Base-by-base conservation (phyloP, 2,329 filamentous ascomycete genomes). In the Taxawa tesnikishii region DNA sequence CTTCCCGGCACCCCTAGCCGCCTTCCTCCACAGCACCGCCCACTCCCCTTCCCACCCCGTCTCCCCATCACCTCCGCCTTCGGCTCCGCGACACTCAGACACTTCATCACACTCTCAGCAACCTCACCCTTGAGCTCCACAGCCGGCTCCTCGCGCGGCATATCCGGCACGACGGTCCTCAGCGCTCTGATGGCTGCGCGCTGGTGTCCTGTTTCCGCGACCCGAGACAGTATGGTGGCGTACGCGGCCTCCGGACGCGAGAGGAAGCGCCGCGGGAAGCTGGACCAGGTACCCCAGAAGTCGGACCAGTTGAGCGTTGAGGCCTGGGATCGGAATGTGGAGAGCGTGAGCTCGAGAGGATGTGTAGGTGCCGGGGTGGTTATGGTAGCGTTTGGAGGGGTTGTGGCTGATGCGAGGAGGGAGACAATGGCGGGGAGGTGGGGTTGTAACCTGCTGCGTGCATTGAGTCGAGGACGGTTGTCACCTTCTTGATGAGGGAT, bases 261-360 rank as follows among this genome's bases (percentile, higher is more conserved):
- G 6, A 52, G 47, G 24, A 62, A 53, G 42, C 67, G 64, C 25
- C 67, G 59, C 10, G 74, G 55, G 4, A 71, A 63, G 34, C 65
- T 60, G 33, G 65, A 64, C 63, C 77, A 82, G 7, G 64, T 47
- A 13, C 70, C 60, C 74, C 73, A 79, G 44, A 81, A 73, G 5
- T 59, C 56, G 11, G 63, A 49, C 63, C 72, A 77, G 41, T 73
- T 56, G 12, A 49, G 45, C 37, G 60, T 59, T 13, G 43, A 40
- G 4, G 68, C 60, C 39, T 73, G 67, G 2, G 54, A 11, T 14
- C 49, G 41, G 4, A 50, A 43, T 4, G 47, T 36, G 43, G 57
- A 53, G 5, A 59, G 21, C 11, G 38, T 29, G 38, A 25, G 28
- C 39, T 16, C 19, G 19, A 23, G 19, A 23, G 19, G 19, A n/a